Evolutionary conservation across 208 protist genomes (phyloP).

Genomic region (Wallacemonas collosoma): DNA sequence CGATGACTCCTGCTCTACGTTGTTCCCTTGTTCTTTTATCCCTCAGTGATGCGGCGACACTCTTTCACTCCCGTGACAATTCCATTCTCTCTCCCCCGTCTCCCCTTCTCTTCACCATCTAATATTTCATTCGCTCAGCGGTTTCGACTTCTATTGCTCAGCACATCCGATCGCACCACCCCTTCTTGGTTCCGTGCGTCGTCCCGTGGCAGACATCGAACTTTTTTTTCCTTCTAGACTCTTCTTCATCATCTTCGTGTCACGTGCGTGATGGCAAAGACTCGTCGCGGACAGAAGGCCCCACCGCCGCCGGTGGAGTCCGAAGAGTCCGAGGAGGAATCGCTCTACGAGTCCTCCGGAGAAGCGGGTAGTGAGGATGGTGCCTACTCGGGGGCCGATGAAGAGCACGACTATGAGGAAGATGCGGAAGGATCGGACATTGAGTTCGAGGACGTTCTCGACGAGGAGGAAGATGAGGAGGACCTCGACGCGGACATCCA

Average conservation of each 20-base stretch:
- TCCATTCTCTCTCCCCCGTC: too few species aligned
- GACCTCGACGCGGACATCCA: slow-evolving; percentile 49
- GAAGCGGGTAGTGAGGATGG: slow-evolving; percentile 17
- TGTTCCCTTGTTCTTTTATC: too few species aligned
- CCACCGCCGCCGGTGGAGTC: slow-evolving; percentile 6
- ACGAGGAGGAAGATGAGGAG: slow-evolving; percentile 48
- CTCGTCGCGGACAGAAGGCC: slow-evolving; percentile 8
- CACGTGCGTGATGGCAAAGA: not conserved
- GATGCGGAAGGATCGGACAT: slow-evolving; percentile 38
- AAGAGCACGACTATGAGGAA: not conserved
- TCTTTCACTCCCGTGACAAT: too few species aligned
- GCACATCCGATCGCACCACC: too few species aligned
- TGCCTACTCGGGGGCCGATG: not conserved
- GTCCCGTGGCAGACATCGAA: too few species aligned
- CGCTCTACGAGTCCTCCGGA: not conserved
- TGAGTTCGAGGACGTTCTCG: slow-evolving; percentile 58
- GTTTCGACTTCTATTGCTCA: too few species aligned
- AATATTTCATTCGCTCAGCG: too few species aligned
- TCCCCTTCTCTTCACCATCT: too few species aligned
- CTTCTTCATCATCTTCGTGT: not conserved
- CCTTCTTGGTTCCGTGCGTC: too few species aligned
- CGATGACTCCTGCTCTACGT: too few species aligned
- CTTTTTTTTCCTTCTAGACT: not conserved
- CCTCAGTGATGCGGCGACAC: too few species aligned
- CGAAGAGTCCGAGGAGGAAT: slow-evolving; percentile 9